These are phyloP conservation scores for Bombardia bombarda DNA, from an alignment of 495 filamentous ascomycete genomes.

Conservation along the genomic window DNA sequence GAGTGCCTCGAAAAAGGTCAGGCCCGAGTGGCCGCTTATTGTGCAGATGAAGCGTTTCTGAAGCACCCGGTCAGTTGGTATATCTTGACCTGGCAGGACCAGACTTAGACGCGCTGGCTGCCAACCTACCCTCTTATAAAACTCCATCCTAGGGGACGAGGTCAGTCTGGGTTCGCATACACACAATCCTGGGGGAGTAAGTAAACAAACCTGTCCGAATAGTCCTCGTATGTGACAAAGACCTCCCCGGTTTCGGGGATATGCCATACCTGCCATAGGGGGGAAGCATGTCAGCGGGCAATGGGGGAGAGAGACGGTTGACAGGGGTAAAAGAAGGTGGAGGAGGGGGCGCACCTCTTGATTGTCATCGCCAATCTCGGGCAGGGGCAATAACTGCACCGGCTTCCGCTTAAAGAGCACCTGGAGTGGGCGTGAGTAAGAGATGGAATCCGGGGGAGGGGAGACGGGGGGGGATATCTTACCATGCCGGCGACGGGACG, in stretches of 20 bases:
- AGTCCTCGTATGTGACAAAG: constrained; percentile 83
- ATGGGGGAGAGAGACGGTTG: neutral
- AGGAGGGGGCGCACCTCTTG: constrained; percentile 52
- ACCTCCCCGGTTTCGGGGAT: constrained; percentile 86
- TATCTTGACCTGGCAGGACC: neutral
- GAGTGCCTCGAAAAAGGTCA: constrained; percentile 90
- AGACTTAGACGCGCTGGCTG: neutral
- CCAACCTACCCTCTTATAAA: constrained; percentile 74
- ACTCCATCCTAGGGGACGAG: constrained; percentile 61
- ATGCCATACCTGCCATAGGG: constrained; percentile 67
- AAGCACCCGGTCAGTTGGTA: neutral
- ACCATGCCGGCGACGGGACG: constrained; percentile 19
- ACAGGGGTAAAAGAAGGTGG: neutral
- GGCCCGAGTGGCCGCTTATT: constrained; percentile 84
- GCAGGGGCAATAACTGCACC: constrained; percentile 70
- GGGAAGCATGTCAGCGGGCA: constrained; percentile 7
- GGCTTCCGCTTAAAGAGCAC: constrained; percentile 95
- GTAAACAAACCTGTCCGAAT: constrained; percentile 61
- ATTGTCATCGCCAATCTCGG: constrained; percentile 69
- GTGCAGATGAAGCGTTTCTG: constrained; percentile 88
- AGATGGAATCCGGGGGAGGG: neutral
- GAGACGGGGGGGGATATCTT: constrained; percentile 4
- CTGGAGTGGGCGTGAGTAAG: constrained; percentile 36
- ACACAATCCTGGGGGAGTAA: constrained; percentile 4
- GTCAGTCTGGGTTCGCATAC: constrained; percentile 21